These are phyloP conservation scores for Botrytis medusae DNA, from an alignment of 2,329 filamentous ascomycete species.

Conservation along the genomic window DNA sequence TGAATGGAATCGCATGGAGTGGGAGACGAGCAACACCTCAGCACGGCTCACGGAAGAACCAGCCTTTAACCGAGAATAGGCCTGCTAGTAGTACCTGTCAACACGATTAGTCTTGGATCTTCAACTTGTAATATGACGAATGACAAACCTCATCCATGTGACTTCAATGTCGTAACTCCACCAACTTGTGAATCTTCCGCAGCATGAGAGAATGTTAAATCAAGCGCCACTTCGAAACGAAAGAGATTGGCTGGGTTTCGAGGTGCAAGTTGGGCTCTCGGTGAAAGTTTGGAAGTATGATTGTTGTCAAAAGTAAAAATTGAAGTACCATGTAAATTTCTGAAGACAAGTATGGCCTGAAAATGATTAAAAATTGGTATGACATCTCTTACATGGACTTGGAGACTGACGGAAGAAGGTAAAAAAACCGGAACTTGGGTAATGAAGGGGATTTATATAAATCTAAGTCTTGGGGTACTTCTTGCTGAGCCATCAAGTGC, in stretches of 20 bases:
- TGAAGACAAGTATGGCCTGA: fast-evolving
- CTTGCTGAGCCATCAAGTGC: background rate
- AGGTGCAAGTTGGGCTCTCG: background rate
- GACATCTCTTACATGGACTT: background rate
- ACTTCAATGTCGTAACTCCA: background rate
- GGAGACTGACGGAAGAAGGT: too few relatives aligned
- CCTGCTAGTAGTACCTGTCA: too few relatives aligned
- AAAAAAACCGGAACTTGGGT: too few relatives aligned
- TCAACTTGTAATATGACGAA: background rate
- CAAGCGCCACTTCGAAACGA: too few relatives aligned
- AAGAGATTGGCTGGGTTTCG: background rate
- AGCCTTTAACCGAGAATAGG: background rate
- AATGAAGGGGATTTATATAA: background rate
- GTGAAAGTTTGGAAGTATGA: too few relatives aligned
- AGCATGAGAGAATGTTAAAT: background rate
- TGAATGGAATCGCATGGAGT: background rate
- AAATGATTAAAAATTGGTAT: background rate
- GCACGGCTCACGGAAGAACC: too few relatives aligned
- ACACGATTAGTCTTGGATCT: background rate
- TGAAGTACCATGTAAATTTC: too few relatives aligned
- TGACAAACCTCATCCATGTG: background rate
- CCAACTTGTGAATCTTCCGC: background rate
- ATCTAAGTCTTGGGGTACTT: background rate
- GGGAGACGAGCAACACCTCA: background rate
- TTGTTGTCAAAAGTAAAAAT: too few relatives aligned